Conservation (phyloP, 73 alveolate species). For the Loxodes magnus region DNA sequence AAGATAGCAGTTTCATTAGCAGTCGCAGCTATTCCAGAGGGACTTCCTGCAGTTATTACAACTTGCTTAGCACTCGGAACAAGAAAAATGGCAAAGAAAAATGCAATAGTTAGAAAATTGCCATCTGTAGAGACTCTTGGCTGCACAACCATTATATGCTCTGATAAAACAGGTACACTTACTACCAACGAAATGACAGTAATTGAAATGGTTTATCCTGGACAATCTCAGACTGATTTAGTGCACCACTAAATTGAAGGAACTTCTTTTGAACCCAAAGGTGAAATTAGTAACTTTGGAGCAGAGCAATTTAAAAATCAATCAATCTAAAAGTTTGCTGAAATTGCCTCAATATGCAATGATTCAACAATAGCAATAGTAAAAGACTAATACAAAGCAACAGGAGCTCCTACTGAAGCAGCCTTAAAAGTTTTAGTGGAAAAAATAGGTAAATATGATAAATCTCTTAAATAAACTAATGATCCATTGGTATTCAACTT, state of each 20-base stretch:
- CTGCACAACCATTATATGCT: conserved; percentile 94
- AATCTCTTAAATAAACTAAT: conserved; percentile 15
- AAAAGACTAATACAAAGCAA: conserved; percentile 19
- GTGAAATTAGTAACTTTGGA: conserved; percentile 31
- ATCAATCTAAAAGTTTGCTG: conserved; percentile 29
- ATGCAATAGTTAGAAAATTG: conserved; percentile 74
- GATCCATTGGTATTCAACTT: conserved; percentile 20
- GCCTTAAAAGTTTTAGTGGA: conserved; percentile 86
- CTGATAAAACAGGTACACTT: conserved; percentile 96
- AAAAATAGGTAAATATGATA: conserved; percentile 64
- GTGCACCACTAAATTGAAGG: conserved; percentile 48
- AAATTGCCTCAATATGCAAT: conserved; percentile 36
- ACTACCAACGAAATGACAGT: conserved; percentile 68
- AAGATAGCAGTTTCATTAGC: conserved; percentile 96
- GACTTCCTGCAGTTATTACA: conserved; percentile 97
- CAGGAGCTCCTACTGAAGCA: conserved; percentile 83
- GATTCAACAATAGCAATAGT: conserved; percentile 23
- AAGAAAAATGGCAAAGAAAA: conserved; percentile 65
- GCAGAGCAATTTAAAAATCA: conserved; percentile 12
- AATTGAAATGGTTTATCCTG: conserved; percentile 41
- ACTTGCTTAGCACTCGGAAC: conserved; percentile 93
- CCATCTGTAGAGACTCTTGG: conserved; percentile 91
- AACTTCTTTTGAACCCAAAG: conserved; percentile 53
- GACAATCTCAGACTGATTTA: conserved; percentile 14
- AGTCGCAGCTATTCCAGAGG: conserved; percentile 98